phyloP scores from a whole-genome alignment of 495 filamentous ascomycete species.

The Aspergillus asperescens region DNA sequence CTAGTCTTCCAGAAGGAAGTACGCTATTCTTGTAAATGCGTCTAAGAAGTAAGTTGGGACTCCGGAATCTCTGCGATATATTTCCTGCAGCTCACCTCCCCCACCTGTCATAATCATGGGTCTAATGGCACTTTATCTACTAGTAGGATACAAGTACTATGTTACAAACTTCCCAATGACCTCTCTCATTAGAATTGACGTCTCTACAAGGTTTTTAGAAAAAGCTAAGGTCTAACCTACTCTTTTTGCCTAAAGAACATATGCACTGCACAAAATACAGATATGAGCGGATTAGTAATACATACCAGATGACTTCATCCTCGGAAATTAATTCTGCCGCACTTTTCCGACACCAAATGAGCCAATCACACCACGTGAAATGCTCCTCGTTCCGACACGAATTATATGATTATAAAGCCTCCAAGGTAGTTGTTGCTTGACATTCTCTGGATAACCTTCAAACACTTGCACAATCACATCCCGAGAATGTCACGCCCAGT shows the following conservation, averaged over 20 bases:
- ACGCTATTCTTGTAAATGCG: not conserved
- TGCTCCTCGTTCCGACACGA: conserved; percentile 8
- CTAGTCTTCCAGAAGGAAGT: not conserved
- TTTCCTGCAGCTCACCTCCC: not conserved
- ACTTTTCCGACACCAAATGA: conserved; percentile 15
- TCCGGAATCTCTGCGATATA: not conserved
- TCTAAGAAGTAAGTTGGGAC: not conserved
- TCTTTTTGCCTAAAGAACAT: no score
- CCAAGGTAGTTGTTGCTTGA: conserved; percentile 1
- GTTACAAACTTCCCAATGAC: no score
- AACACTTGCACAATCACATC: not conserved
- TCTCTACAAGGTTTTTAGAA: no score
- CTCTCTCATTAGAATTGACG: no score
- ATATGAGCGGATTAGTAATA: not conserved
- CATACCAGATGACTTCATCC: not conserved
- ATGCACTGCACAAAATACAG: not conserved
- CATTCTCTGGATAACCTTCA: not conserved
- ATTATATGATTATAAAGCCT: conserved; percentile 21
- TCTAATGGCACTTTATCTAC: not conserved
- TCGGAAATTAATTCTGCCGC: conserved; percentile 34
- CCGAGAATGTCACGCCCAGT: conserved; percentile 29
- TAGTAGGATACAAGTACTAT: no score
- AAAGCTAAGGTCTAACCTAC: no score
- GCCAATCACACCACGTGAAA: conserved; percentile 33
- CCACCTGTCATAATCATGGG: not conserved